Evolutionary conservation across 176 grass and related monocot species (phyloP).

Genomic region (Musa itinerans): DNA sequence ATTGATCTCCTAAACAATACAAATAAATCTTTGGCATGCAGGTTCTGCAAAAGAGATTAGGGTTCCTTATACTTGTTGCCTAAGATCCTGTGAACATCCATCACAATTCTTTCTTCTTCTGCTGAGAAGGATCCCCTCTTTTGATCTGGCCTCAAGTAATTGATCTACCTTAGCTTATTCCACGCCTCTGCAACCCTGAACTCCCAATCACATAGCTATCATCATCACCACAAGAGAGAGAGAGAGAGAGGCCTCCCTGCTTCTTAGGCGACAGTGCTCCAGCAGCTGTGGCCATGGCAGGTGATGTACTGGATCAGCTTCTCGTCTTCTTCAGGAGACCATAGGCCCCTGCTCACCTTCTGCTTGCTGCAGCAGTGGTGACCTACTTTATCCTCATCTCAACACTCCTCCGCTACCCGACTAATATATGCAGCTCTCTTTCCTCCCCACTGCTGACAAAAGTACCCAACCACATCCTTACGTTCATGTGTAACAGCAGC

Average conservation of each 20-base stretch:
- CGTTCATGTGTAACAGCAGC: too few relatives aligned
- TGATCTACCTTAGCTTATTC: constrained; percentile 92
- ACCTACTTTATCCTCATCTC: constrained; percentile 17
- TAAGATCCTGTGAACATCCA: constrained; percentile 92
- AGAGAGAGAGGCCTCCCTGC: constrained; percentile 27
- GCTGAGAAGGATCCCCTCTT: constrained; percentile 80
- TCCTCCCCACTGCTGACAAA: too few relatives aligned
- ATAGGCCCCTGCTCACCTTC: constrained; percentile 90
- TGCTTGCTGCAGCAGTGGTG: constrained; percentile 98
- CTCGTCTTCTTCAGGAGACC: constrained; percentile 98
- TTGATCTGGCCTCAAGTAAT: constrained; percentile 86
- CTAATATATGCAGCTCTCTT: not conserved
- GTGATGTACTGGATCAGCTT: constrained; percentile 76
- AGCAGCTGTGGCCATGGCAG: constrained; percentile 81
- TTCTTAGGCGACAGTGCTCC: constrained; percentile 86
- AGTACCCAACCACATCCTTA: too few relatives aligned
- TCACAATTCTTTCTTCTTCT: constrained; percentile 80
- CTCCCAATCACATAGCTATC: not conserved
- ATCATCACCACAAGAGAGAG: not conserved
- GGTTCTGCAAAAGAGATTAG: not conserved
- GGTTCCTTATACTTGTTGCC: constrained; percentile 52
- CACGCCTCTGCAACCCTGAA: constrained; percentile 77
- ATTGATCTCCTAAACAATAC: too few relatives aligned
- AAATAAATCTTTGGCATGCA: not conserved
- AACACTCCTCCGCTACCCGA: not conserved